Conservation (phyloP, 2,329 filamentous ascomycete species). For the Colletotrichum chlorophyti region DNA sequence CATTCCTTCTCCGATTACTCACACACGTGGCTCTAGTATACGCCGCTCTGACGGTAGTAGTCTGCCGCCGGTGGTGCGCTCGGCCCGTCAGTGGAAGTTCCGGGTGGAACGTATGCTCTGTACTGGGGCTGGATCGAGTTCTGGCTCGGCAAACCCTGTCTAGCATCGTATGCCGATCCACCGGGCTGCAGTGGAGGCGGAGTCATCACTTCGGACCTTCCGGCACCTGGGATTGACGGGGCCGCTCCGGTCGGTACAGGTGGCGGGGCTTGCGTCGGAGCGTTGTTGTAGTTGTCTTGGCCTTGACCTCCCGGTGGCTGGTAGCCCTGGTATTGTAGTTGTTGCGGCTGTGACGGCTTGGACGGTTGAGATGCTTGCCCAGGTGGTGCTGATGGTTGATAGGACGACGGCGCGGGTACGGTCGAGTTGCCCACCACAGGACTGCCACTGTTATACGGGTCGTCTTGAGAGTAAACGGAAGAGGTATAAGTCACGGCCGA, state of each 20-base stretch:
- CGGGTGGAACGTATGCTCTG: constrained; percentile 64
- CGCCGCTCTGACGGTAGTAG: constrained; percentile 58
- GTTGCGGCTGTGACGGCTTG: constrained; percentile 38
- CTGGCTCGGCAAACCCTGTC: constrained; percentile 59
- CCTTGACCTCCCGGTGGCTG: constrained; percentile 40
- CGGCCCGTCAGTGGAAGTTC: constrained; percentile 43
- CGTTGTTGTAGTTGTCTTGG: constrained; percentile 38
- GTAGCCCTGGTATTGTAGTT: constrained; percentile 51
- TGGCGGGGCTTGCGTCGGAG: constrained; percentile 35
- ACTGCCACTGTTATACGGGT: constrained; percentile 51
- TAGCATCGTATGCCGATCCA: constrained; percentile 55
- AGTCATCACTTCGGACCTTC: constrained; percentile 30
- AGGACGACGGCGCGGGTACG: constrained; percentile 35
- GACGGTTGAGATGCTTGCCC: constrained; percentile 31
- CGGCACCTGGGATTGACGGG: constrained; percentile 45
- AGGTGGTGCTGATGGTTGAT: constrained; percentile 28
- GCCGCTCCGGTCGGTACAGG: constrained; percentile 45
- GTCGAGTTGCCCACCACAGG: constrained; percentile 36
- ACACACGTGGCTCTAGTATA: constrained; percentile 32
- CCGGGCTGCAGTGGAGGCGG: constrained; percentile 52
- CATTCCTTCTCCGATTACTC: too few species aligned
- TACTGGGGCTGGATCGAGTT: constrained; percentile 55
- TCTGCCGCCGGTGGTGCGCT: constrained; percentile 61
- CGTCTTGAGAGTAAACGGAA: constrained; percentile 57
- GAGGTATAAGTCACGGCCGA: constrained; percentile 52